Conservation (phyloP, 768 basidiomycete genomes). For the Asterophora parasitica region DNA sequence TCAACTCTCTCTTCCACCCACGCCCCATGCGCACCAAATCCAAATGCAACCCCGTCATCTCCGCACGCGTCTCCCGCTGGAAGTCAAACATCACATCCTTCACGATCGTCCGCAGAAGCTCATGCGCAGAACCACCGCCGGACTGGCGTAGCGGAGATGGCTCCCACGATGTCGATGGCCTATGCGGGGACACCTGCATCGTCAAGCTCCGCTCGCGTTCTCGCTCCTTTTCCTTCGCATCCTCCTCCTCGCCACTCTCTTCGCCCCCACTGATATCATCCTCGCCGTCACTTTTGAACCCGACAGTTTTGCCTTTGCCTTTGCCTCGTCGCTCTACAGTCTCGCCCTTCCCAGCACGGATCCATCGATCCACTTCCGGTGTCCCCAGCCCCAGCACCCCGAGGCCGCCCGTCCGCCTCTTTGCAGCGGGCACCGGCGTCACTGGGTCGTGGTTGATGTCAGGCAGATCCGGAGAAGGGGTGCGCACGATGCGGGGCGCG, state of each 20-base stretch:
- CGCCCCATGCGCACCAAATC: slow-evolving; percentile 70
- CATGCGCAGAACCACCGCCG: slow-evolving; percentile 40
- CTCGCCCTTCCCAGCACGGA: slow-evolving; percentile 35
- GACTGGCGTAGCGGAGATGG: slow-evolving; percentile 35
- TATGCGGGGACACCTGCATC: slow-evolving; percentile 57
- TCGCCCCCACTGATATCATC: slow-evolving; percentile 18
- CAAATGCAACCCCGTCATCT: slow-evolving; percentile 71
- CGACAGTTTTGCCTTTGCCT: slow-evolving; percentile 10
- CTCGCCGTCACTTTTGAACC: slow-evolving; percentile 7
- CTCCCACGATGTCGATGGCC: slow-evolving; percentile 34
- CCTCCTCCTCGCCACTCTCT: slow-evolving; percentile 19
- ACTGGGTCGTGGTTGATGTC: slow-evolving; percentile 26
- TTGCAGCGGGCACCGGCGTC: slow-evolving; percentile 27
- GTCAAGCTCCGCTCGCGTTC: slow-evolving; percentile 37
- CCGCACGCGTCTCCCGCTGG: slow-evolving; percentile 62
- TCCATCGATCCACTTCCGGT: slow-evolving; percentile 51
- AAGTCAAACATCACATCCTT: slow-evolving; percentile 72
- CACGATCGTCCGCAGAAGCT: slow-evolving; percentile 59
- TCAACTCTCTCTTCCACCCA: slow-evolving; percentile 62
- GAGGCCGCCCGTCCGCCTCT: slow-evolving; percentile 17
- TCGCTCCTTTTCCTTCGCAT: slow-evolving; percentile 21
- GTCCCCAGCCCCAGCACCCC: slow-evolving; percentile 42
- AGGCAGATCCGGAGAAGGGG: slow-evolving; percentile 41
- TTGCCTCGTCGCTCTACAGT: not conserved
- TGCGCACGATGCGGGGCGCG: slow-evolving; percentile 17